Evolutionary conservation across 2,329 filamentous ascomycete species (phyloP).

Genomic region (Monosporascus sp.): DNA sequence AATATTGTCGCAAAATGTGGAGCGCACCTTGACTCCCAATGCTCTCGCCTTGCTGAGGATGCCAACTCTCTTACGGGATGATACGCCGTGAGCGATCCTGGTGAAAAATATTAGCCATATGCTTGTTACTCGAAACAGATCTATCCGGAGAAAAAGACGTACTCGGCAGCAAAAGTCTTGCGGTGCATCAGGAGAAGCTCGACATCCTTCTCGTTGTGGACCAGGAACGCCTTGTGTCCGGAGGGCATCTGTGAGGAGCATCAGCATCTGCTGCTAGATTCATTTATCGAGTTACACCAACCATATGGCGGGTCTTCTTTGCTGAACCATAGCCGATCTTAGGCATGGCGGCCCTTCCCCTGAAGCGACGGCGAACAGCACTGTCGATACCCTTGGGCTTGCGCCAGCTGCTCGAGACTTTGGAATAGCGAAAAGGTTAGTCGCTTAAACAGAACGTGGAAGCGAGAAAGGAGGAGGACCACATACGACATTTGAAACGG

Average conservation of each 20-base stretch:
- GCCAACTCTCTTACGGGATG: slow-evolving; percentile 96
- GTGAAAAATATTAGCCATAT: neutral
- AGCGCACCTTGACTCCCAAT: slow-evolving; percentile 74
- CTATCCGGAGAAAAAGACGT: slow-evolving; percentile 39
- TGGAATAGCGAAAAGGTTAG: neutral
- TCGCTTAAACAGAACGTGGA: neutral
- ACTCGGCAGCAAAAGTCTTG: slow-evolving; percentile 98
- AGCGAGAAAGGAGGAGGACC: slow-evolving; percentile 43
- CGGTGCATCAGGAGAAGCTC: slow-evolving; percentile 99
- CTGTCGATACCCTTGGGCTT: slow-evolving; percentile 99
- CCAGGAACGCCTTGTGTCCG: slow-evolving; percentile 99
- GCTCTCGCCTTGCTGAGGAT: slow-evolving; percentile 97
- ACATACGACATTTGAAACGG: slow-evolving; percentile 73
- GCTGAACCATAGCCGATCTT: slow-evolving; percentile 99
- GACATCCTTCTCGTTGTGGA: slow-evolving; percentile 93
- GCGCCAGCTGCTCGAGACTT: slow-evolving; percentile 67
- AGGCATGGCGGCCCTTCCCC: slow-evolving; percentile 93
- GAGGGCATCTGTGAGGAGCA: slow-evolving; percentile 65
- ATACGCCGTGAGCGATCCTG: slow-evolving; percentile 97
- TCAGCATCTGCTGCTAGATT: neutral
- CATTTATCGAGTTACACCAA: neutral
- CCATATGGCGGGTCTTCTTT: slow-evolving; percentile 97
- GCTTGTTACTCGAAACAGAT: slow-evolving; percentile 31
- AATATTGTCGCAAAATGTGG: neutral
- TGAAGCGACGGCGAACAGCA: slow-evolving; percentile 94